Conservation (phyloP, 495 filamentous ascomycete species). For the Podospora pseudopauciseta region DNA sequence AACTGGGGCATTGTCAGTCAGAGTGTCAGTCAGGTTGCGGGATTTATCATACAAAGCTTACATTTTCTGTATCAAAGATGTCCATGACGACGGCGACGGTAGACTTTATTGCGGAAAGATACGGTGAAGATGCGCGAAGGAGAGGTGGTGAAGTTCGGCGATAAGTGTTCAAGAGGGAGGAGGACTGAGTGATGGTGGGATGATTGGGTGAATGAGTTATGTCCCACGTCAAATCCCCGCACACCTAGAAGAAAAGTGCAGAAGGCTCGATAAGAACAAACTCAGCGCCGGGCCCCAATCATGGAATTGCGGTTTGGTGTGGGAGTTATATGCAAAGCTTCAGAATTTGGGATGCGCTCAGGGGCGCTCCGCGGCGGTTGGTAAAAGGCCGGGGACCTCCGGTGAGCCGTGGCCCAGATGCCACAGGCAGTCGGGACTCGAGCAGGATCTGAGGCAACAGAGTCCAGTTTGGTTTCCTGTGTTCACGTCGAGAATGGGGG, state of each 20-base stretch:
- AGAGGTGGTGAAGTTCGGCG: not conserved
- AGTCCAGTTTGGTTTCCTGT: not conserved
- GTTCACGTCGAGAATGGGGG: not conserved
- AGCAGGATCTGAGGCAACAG: not conserved
- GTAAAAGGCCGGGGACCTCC: not conserved
- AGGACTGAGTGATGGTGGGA: too few relatives aligned
- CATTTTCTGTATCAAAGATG: not conserved
- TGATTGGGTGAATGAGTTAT: not conserved
- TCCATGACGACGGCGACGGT: not conserved
- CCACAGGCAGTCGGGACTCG: not conserved
- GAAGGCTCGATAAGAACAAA: not conserved
- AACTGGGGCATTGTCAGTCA: conserved; percentile 6
- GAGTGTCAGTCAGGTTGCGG: not conserved
- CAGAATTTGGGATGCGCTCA: too few relatives aligned
- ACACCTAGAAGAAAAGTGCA: not conserved
- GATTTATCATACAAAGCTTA: not conserved
- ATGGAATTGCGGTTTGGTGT: too few relatives aligned
- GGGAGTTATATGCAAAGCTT: too few relatives aligned
- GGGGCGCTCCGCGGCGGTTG: too few relatives aligned
- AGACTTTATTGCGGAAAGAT: not conserved
- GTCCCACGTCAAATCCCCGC: not conserved
- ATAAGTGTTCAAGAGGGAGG: too few relatives aligned
- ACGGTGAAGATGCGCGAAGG: not conserved
- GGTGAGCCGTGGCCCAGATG: not conserved
- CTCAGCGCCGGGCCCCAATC: not conserved